Evolutionary conservation across 352 stramenopile species (phyloP).

Genomic region (Phytophthora sansomeana): DNA sequence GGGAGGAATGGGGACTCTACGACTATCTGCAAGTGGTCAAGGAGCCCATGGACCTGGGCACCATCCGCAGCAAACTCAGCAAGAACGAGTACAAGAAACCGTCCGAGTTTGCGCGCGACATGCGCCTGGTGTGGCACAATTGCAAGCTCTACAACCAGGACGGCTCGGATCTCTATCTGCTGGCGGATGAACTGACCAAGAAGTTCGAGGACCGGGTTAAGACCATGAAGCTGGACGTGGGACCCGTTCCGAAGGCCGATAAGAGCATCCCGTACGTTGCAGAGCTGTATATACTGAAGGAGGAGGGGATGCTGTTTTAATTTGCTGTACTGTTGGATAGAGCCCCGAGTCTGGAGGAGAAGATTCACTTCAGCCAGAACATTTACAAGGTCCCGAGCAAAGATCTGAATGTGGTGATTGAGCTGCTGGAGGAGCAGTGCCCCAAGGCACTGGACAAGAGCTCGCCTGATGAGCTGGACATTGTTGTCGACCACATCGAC

Average conservation of each 20-base stretch:
- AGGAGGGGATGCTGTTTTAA: slow-evolving; percentile 2
- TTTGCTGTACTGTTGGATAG: slow-evolving; percentile 45
- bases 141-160: slow-evolving; percentile 92
- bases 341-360: slow-evolving; percentile 80
- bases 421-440: slow-evolving; percentile 87
- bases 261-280: slow-evolving; percentile 71
- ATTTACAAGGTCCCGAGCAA: slow-evolving; percentile 88
- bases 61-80: slow-evolving; percentile 78
- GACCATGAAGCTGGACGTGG: slow-evolving; percentile 82
- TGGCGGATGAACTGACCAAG: slow-evolving; percentile 86
- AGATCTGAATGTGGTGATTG: slow-evolving; percentile 78
- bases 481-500: slow-evolving; percentile 90
- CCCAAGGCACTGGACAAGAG: slow-evolving; percentile 89
- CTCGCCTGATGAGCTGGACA: slow-evolving; percentile 88
- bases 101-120: slow-evolving; percentile 83
- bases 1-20: slow-evolving; percentile 90
- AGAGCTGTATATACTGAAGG: neutral
- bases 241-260: slow-evolving; percentile 62
- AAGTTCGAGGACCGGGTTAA: slow-evolving; percentile 91
- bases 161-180: slow-evolving; percentile 87
- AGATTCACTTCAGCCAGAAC: slow-evolving; percentile 89
- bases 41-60: slow-evolving; percentile 92
- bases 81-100: slow-evolving; percentile 90
- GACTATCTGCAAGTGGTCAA: slow-evolving; percentile 94
- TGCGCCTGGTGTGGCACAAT: slow-evolving; percentile 89